Percentiles rank a stretch among this genome's conserved stretches.
Evolutionary conservation across 148 eudicot species (phyloP).

Genomic region (Beta vulgaris): DNA sequence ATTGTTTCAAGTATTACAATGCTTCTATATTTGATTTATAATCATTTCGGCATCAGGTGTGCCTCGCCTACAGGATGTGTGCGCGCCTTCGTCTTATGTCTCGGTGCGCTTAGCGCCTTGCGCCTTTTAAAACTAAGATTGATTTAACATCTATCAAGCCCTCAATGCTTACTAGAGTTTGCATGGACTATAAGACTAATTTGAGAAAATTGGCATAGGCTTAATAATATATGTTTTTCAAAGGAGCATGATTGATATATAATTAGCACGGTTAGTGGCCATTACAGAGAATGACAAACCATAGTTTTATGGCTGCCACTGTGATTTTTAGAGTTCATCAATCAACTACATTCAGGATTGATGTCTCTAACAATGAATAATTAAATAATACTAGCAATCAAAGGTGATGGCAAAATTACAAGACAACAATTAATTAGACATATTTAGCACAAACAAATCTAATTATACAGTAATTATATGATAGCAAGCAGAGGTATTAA

Average conservation of each 20-base stretch:
- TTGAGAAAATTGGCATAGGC: too few species aligned
- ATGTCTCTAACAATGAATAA: background rate
- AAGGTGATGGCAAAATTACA: background rate
- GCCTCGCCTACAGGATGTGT: too few species aligned
- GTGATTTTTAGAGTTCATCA: background rate
- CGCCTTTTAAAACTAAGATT: too few species aligned
- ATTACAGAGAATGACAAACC: background rate
- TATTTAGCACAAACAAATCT: background rate
- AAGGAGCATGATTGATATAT: background rate
- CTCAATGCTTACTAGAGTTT: too few species aligned
- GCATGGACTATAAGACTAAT: too few species aligned
- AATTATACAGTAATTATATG: background rate
- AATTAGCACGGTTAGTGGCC: background rate
- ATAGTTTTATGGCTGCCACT: slow-evolving; percentile 7
- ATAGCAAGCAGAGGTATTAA: slow-evolving; percentile 12
- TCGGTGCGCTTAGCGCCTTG: too few species aligned
- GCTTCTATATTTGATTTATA: too few species aligned
- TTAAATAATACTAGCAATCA: background rate
- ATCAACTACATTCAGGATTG: slow-evolving; percentile 2
- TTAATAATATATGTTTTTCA: too few species aligned
- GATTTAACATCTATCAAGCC: too few species aligned
- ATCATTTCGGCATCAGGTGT: too few species aligned
- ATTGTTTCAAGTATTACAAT: too few species aligned
- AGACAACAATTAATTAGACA: background rate
- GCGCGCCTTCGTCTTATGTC: too few species aligned